phyloP scores from a whole-genome alignment of 495 filamentous ascomycete genomes.

The Trichodelitschia bisporula region DNA sequence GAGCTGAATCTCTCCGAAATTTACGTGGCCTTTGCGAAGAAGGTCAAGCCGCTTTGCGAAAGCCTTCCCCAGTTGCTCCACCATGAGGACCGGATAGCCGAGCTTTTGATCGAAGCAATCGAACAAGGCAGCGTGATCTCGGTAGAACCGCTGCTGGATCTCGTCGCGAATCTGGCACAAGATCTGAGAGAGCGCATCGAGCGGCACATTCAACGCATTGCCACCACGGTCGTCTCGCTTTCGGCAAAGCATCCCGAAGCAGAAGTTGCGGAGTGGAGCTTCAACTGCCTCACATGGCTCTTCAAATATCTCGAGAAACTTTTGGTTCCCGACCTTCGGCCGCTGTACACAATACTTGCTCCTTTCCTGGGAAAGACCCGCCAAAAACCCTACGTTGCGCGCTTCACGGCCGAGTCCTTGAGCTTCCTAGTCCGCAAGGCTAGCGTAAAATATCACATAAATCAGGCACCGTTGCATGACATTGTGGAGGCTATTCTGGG shows the following conservation, averaged over 20 bases:
- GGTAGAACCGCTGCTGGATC: slow-evolving; percentile 61
- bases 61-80: slow-evolving; percentile 80
- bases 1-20: slow-evolving; percentile 69
- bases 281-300: slow-evolving; percentile 78
- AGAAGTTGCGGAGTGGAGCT: slow-evolving; percentile 88
- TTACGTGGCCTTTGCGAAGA: slow-evolving; percentile 48
- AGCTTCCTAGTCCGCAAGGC: slow-evolving; percentile 85
- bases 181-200: slow-evolving; percentile 80
- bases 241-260: slow-evolving; percentile 37
- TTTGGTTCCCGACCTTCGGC: slow-evolving; percentile 59
- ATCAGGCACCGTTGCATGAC: slow-evolving; percentile 35
- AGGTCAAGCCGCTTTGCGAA: slow-evolving; percentile 54
- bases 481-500: slow-evolving; percentile 30
- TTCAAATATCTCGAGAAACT: slow-evolving; percentile 89
- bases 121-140: slow-evolving; percentile 46
- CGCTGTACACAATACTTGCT: slow-evolving; percentile 58
- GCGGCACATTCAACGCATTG: slow-evolving; percentile 48
- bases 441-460: slow-evolving; percentile 43
- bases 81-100: slow-evolving; percentile 63
- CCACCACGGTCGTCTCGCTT: slow-evolving; percentile 39
- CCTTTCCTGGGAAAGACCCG: slow-evolving; percentile 64
- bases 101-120: slow-evolving; percentile 51
- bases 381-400: slow-evolving; percentile 59
- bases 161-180: slow-evolving; percentile 74
- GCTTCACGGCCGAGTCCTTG: slow-evolving; percentile 85